phyloP scores from a whole-genome alignment of 805 yeast species.

The Saccharomycopsis fermentans region DNA sequence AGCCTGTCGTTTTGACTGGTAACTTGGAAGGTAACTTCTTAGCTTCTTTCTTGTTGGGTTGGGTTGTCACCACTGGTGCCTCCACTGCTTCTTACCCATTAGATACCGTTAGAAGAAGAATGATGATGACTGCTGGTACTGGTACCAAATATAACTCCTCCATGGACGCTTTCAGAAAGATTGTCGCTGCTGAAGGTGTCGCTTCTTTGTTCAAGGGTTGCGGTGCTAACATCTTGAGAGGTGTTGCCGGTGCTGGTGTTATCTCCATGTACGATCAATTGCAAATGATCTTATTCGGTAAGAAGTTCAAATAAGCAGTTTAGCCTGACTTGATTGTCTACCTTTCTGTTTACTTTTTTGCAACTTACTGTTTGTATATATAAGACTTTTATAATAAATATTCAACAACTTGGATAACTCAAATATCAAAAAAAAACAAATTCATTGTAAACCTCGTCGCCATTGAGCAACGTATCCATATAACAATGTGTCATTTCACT shows the following conservation, averaged over 20 bases:
- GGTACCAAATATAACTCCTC: constrained; percentile 95
- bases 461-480: background rate
- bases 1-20: constrained; percentile 91
- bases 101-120: constrained; percentile 98
- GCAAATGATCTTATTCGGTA: constrained; percentile 90
- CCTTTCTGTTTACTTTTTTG: background rate
- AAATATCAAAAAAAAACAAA: background rate
- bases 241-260: constrained; percentile 99
- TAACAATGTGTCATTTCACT: too few relatives aligned
- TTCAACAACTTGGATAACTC: background rate
- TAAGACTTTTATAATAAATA: background rate
- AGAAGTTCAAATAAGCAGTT: constrained; percentile 61
- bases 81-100: constrained; percentile 98
- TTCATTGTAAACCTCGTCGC: background rate
- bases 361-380: constrained; percentile 3
- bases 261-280: constrained; percentile 95
- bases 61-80: constrained; percentile 97
- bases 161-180: constrained; percentile 81
- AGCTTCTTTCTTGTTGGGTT: constrained; percentile 92
- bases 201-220: constrained; percentile 94
- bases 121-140: constrained; percentile 99
- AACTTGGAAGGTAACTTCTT: constrained; percentile 87
- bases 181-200: constrained; percentile 93
- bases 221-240: constrained; percentile 98
- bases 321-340: background rate